phyloP scores from a whole-genome alignment of 169 alveolate genomes.

The Perkinsus chesapeaki region DNA sequence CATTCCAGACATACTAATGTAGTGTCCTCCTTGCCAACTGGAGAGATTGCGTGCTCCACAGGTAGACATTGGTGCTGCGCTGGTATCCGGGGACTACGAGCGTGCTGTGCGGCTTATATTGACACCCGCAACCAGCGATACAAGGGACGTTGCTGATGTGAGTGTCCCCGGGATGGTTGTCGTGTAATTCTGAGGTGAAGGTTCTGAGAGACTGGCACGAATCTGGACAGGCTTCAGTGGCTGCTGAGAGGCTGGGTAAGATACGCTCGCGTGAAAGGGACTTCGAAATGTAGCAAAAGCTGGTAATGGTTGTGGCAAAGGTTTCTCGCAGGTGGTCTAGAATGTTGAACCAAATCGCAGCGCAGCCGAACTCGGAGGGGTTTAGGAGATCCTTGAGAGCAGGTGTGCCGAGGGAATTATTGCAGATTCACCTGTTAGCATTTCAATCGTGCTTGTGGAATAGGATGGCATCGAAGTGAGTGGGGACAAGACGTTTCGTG shows the following conservation, averaged over 20 bases:
- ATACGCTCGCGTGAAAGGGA: neutral
- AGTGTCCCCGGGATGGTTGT: neutral
- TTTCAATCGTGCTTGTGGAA: neutral
- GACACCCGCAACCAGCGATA: neutral
- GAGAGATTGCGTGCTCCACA: too few species aligned
- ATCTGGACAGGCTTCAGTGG: neutral
- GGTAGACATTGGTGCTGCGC: neutral
- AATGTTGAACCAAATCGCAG: neutral
- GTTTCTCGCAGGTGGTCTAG: neutral
- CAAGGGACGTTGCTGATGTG: neutral
- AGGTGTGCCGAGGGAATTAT: neutral
- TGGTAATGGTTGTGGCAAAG: neutral
- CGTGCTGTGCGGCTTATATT: neutral
- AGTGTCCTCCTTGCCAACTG: neutral
- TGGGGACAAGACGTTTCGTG: too few species aligned
- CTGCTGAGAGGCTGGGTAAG: neutral
- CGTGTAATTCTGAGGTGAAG: neutral
- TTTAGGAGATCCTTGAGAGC: neutral
- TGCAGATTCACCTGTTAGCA: neutral
- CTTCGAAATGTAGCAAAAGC: neutral
- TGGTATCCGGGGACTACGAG: neutral
- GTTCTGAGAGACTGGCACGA: neutral
- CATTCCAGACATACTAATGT: neutral
- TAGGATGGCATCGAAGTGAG: neutral
- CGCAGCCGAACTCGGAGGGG: neutral